Conservation (phyloP, 2,329 filamentous ascomycete species). For the Coniochaeta sp. region DNA sequence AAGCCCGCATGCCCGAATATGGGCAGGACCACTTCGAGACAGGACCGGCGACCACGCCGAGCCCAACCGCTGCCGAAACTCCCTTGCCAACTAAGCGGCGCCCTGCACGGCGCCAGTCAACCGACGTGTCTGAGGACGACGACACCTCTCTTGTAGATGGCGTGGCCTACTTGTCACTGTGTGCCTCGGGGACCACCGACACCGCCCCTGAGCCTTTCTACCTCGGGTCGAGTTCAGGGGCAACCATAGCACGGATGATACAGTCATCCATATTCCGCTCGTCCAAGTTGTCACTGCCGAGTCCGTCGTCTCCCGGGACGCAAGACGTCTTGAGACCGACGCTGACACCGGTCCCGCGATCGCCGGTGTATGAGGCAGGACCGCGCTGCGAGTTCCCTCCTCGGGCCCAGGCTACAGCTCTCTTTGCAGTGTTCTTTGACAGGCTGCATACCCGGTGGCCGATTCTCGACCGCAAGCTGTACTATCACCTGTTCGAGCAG, state of each 20-base stretch:
- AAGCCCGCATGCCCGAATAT: slow-evolving; percentile 16
- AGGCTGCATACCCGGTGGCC: slow-evolving; percentile 18
- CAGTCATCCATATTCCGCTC: slow-evolving; percentile 16
- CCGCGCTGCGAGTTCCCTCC: slow-evolving; percentile 9
- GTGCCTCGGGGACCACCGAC: slow-evolving; percentile 15
- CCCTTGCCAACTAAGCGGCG: slow-evolving; percentile 1
- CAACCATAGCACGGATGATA: slow-evolving; percentile 17
- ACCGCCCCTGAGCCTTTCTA: slow-evolving; percentile 17
- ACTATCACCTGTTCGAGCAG: slow-evolving; percentile 10
- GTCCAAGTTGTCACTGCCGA: slow-evolving; percentile 4
- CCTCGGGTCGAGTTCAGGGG: slow-evolving; percentile 17
- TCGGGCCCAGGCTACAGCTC: slow-evolving; percentile 8
- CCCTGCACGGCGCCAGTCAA: neutral
- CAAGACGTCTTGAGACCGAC: slow-evolving; percentile 2
- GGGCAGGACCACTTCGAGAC: slow-evolving; percentile 17
- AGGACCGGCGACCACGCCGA: neutral
- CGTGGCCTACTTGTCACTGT: slow-evolving; percentile 16
- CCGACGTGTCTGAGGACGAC: slow-evolving; percentile 12
- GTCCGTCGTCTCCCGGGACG: neutral
- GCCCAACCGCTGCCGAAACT: neutral
- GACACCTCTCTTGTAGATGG: slow-evolving; percentile 14
- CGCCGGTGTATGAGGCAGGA: neutral
- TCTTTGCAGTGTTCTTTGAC: slow-evolving; percentile 18
- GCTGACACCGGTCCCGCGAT: neutral
- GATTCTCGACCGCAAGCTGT: slow-evolving; percentile 15